Conservation (phyloP, 192 early-diverging fungal genomes). For the Backusella sp. region DNA sequence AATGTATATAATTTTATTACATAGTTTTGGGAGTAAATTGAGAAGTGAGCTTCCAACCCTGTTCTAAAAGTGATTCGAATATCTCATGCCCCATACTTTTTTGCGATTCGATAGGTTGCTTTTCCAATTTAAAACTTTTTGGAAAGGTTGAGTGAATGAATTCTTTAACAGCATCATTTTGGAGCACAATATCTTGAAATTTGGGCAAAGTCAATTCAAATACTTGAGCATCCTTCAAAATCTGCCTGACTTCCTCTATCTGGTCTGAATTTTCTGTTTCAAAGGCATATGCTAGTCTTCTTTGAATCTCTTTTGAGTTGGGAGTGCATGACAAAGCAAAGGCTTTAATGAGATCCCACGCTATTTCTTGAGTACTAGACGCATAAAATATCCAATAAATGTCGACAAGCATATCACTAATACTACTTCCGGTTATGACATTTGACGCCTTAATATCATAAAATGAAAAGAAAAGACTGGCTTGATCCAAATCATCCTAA, state of each 20-base stretch:
- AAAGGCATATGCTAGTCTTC: background rate
- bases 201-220: constrained; percentile 13
- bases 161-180: constrained; percentile 71
- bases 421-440: constrained; percentile 68
- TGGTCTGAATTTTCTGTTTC: background rate
- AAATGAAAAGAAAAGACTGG: background rate
- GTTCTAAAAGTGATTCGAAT: constrained; percentile 43
- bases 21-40: background rate
- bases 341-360: background rate
- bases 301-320: background rate
- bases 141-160: constrained; percentile 72
- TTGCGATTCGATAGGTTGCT: constrained; percentile 46
- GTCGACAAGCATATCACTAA: constrained; percentile 79
- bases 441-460: constrained; percentile 69
- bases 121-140: constrained; percentile 55
- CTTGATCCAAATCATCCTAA: background rate
- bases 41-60: constrained; percentile 21
- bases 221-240: background rate
- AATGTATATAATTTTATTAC: background rate
- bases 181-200: constrained; percentile 70
- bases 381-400: constrained; percentile 68
- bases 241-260: background rate
- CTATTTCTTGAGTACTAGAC: background rate
- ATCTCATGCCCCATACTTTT: constrained; percentile 52
- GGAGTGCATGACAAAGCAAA: background rate